phyloP scores from a whole-genome alignment of 75 land plant species.

The Pinus albicaulis region DNA sequence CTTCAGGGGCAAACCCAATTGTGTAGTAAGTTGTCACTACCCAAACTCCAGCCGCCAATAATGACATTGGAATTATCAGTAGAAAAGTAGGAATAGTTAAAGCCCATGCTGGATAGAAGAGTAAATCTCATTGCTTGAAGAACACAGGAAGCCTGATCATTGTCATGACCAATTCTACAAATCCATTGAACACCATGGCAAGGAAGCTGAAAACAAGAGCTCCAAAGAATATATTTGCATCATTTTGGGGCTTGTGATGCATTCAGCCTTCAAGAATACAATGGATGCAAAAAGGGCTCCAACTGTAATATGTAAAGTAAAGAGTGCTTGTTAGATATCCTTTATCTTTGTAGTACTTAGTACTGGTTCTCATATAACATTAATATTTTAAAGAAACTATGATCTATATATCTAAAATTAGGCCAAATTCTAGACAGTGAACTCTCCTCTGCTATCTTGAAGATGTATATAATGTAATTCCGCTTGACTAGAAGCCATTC shows the following conservation, averaged over 20 bases:
- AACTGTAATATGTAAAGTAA: constrained; percentile 43
- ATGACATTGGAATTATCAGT: constrained; percentile 53
- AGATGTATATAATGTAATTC: constrained; percentile 76
- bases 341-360: background rate
- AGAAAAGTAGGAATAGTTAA: constrained; percentile 63
- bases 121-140: constrained; percentile 85
- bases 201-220: constrained; percentile 65
- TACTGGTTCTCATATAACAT: background rate
- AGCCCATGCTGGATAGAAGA: constrained; percentile 83
- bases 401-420: background rate
- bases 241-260: constrained; percentile 38
- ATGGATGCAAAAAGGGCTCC: constrained; percentile 58
- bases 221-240: constrained; percentile 56
- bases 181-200: constrained; percentile 82
- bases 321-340: background rate
- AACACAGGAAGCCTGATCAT: constrained; percentile 79
- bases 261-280: constrained; percentile 57
- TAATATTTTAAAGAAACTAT: background rate
- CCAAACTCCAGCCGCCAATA: constrained; percentile 72
- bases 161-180: constrained; percentile 72
- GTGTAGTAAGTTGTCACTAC: constrained; percentile 65
- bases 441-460: constrained; percentile 41
- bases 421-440: too few relatives aligned
- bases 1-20: constrained; percentile 85
- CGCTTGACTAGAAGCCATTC: constrained; percentile 82